phyloP scores from a whole-genome alignment of 352 stramenopile genomes.

The Phytopythium kandeliae region DNA sequence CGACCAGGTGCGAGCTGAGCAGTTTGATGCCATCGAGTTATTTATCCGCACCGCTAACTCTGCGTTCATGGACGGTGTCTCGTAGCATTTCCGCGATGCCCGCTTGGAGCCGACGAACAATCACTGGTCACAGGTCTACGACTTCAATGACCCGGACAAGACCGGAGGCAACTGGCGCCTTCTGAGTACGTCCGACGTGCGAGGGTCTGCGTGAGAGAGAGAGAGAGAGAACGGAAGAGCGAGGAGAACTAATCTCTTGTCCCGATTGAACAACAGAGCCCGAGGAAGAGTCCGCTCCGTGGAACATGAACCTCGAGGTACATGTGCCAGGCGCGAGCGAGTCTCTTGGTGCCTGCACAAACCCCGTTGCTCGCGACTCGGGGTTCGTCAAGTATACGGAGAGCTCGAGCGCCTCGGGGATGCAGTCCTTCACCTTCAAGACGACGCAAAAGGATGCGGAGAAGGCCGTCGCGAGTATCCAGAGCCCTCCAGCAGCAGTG shows the following conservation, averaged over 20 bases:
- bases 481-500: not conserved
- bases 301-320: slow-evolving; percentile 44
- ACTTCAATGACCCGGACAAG: slow-evolving; percentile 91
- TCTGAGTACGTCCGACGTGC: slow-evolving; percentile 23
- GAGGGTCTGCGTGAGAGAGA: too few relatives aligned
- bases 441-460: slow-evolving; percentile 45
- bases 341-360: slow-evolving; percentile 41
- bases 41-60: not conserved
- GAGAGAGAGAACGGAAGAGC: too few relatives aligned
- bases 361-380: slow-evolving; percentile 52
- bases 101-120: slow-evolving; percentile 82
- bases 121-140: slow-evolving; percentile 88
- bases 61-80: too few relatives aligned
- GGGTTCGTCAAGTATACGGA: slow-evolving; percentile 53
- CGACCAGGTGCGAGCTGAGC: slow-evolving; percentile 23
- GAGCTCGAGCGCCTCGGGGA: slow-evolving; percentile 19
- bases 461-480: slow-evolving; percentile 12
- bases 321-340: slow-evolving; percentile 24
- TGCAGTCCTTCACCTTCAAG: slow-evolving; percentile 68
- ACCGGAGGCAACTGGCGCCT: slow-evolving; percentile 64
- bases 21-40: too few relatives aligned
- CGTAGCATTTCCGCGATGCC: slow-evolving; percentile 63
- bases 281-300: slow-evolving; percentile 36
- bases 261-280: slow-evolving; percentile 15
- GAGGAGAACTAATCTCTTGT: not conserved